A percentile compares a stretch with the other conserved stretches of the same genome.
Conservation (phyloP, 257 asterid genomes). For the Gynochthodes officinalis region DNA sequence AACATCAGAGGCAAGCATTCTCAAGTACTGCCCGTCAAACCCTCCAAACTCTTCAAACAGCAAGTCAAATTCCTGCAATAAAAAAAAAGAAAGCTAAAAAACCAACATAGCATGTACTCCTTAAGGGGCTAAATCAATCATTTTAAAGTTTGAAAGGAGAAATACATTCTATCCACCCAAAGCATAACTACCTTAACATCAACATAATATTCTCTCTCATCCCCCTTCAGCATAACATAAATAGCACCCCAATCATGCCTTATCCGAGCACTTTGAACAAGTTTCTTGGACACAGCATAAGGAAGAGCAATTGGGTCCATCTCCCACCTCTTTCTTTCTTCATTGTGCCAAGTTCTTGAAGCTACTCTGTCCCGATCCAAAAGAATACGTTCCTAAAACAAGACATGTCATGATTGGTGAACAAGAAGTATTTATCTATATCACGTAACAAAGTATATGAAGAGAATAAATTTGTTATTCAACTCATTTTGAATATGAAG, state of each 20-base stretch:
- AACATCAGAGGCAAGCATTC: slow-evolving; percentile 73
- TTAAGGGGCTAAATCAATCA: background rate
- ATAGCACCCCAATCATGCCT: slow-evolving; percentile 97
- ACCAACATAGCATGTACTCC: background rate
- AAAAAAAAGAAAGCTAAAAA: slow-evolving; percentile 14
- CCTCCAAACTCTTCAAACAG: slow-evolving; percentile 91
- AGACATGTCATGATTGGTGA: background rate
- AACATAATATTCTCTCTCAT: slow-evolving; percentile 74
- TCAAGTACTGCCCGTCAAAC: slow-evolving; percentile 84
- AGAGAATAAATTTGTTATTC: background rate
- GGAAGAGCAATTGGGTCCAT: slow-evolving; percentile 93
- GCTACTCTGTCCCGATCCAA: slow-evolving; percentile 90
- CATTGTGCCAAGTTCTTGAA: slow-evolving; percentile 85
- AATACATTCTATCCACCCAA: slow-evolving; percentile 16
- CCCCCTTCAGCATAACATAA: slow-evolving; percentile 78
- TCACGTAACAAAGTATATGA: background rate
- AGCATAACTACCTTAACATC: slow-evolving; percentile 60
- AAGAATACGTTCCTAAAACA: slow-evolving; percentile 62
- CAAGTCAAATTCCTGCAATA: slow-evolving; percentile 75
- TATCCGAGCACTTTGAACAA: slow-evolving; percentile 82
- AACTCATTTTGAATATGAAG: background rate
- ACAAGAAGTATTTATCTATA: background rate
- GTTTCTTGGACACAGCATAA: slow-evolving; percentile 81
- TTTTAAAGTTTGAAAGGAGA: background rate
- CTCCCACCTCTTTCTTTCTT: slow-evolving; percentile 82